Conservation (phyloP, 1,284 basidiomycete genomes). For the Cutaneotrichosporon spelunceum region DNA sequence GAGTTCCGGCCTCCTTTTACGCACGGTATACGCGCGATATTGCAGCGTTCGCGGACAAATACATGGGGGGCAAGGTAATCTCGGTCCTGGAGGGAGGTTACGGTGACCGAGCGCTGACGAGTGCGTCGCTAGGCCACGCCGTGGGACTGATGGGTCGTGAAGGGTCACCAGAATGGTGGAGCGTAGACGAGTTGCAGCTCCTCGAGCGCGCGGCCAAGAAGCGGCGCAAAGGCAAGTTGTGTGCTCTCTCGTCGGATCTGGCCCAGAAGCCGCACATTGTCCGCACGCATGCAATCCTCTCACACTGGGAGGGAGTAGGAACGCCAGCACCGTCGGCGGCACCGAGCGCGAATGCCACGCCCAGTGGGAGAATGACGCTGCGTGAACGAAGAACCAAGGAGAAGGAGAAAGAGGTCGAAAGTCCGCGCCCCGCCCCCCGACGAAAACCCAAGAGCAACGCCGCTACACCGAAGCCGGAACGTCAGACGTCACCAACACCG, state of each 20-base stretch:
- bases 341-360: constrained; percentile 19
- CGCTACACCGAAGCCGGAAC: constrained; percentile 5
- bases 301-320: constrained; percentile 50
- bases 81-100: constrained; percentile 95
- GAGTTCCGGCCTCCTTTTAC: constrained; percentile 82
- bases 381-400: constrained; percentile 15
- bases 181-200: constrained; percentile 62
- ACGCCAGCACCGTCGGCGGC: constrained; percentile 11
- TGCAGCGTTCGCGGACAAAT: constrained; percentile 62
- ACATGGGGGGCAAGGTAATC: constrained; percentile 69
- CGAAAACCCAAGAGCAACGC: constrained; percentile 5
- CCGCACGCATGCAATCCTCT: constrained; percentile 55
- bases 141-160: constrained; percentile 60
- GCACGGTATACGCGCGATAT: constrained; percentile 76
- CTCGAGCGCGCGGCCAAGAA: constrained; percentile 66
- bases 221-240: constrained; percentile 52
- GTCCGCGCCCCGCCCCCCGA: constrained; percentile 10
- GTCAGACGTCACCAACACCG: not conserved
- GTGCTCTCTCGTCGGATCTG: constrained; percentile 55
- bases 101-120: constrained; percentile 78
- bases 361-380: constrained; percentile 21
- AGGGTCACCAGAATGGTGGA: constrained; percentile 66
- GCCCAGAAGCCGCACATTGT: constrained; percentile 61
- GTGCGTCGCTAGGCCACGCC: constrained; percentile 75
- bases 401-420: constrained; percentile 8